Evolutionary conservation across 2,329 filamentous ascomycete genomes (phyloP).

Genomic region (Microdochium paspali): DNA sequence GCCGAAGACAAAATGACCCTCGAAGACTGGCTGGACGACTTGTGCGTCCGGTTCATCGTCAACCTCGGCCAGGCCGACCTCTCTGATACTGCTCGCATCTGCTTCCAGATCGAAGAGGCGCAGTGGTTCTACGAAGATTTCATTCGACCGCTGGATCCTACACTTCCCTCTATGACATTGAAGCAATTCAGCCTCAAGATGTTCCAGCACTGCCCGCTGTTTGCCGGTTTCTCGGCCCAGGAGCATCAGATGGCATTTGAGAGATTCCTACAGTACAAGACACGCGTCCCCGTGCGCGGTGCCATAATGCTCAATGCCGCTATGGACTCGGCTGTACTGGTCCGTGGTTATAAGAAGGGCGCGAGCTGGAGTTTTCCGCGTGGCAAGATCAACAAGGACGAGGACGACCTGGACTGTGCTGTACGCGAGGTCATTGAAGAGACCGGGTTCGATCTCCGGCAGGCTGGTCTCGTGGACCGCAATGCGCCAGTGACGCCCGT

Average conservation of each 20-base stretch:
- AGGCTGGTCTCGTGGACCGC: slow-evolving; percentile 65
- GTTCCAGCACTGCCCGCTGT: slow-evolving; percentile 86
- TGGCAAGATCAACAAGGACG: slow-evolving; percentile 97
- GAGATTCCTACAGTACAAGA: slow-evolving; percentile 91
- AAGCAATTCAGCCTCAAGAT: slow-evolving; percentile 82
- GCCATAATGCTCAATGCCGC: slow-evolving; percentile 85
- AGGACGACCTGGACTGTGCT: slow-evolving; percentile 88
- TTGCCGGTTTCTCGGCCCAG: slow-evolving; percentile 69
- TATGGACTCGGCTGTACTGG: slow-evolving; percentile 91
- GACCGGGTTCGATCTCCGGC: slow-evolving; percentile 76
- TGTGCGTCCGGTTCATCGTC: slow-evolving; percentile 96
- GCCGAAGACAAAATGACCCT: slow-evolving; percentile 71
- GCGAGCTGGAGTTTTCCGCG: slow-evolving; percentile 94
- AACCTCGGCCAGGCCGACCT: slow-evolving; percentile 91
- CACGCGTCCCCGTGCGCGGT: slow-evolving; percentile 83
- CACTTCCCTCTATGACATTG: slow-evolving; percentile 75
- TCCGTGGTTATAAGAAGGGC: slow-evolving; percentile 96
- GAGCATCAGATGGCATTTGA: slow-evolving; percentile 78
- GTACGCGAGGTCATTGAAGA: slow-evolving; percentile 93
- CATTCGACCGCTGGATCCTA: slow-evolving; percentile 79
- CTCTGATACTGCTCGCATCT: slow-evolving; percentile 82
- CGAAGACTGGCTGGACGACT: slow-evolving; percentile 95
- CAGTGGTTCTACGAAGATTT: slow-evolving; percentile 99
- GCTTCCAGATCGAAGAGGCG: slow-evolving; percentile 97
- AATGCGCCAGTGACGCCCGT: slow-evolving; percentile 72